Conservation (phyloP, 176 grass and related monocot species). For the Oryza punctata region DNA sequence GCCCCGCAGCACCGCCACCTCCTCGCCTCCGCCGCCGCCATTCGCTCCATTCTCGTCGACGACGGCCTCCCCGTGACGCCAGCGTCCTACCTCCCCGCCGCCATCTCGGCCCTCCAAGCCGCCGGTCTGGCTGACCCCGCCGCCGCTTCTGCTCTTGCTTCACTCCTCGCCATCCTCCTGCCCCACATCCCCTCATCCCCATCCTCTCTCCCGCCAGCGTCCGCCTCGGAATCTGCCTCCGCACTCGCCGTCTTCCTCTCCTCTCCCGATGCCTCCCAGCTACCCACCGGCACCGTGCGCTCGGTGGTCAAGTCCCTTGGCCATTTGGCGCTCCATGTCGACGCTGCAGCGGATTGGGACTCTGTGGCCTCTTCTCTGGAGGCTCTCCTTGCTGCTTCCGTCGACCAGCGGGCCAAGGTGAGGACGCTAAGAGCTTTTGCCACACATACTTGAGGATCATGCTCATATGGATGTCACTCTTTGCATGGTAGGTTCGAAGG, state of each 20-base stretch:
- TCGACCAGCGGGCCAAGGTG: slow-evolving; percentile 86
- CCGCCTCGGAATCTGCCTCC: slow-evolving; percentile 51
- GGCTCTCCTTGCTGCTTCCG: slow-evolving; percentile 56
- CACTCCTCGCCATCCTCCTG: slow-evolving; percentile 79
- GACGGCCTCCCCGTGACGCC: slow-evolving; percentile 61
- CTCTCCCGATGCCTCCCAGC: slow-evolving; percentile 28
- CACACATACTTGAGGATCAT: not conserved
- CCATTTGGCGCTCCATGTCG: slow-evolving; percentile 59
- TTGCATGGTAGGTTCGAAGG: slow-evolving; percentile 67
- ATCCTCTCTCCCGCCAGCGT: slow-evolving; percentile 43
- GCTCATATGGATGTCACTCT: slow-evolving; percentile 10
- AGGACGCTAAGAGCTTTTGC: slow-evolving; percentile 10
- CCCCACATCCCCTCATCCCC: slow-evolving; percentile 53
- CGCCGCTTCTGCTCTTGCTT: slow-evolving; percentile 62
- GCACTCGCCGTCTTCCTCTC: slow-evolving; percentile 59
- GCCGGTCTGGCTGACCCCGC: slow-evolving; percentile 57
- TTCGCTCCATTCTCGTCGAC: slow-evolving; percentile 84
- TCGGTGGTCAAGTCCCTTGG: slow-evolving; percentile 85
- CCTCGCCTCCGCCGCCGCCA: slow-evolving; percentile 86
- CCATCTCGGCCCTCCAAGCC: slow-evolving; percentile 57
- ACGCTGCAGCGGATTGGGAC: slow-evolving; percentile 56
- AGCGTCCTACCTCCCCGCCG: slow-evolving; percentile 63
- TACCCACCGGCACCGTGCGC: slow-evolving; percentile 78
- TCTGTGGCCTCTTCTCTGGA: slow-evolving; percentile 54
- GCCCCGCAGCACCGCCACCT: slow-evolving; percentile 94